Evolutionary conservation across 495 filamentous ascomycete genomes (phyloP).

Genomic region (Trichoderma erinaceum): DNA sequence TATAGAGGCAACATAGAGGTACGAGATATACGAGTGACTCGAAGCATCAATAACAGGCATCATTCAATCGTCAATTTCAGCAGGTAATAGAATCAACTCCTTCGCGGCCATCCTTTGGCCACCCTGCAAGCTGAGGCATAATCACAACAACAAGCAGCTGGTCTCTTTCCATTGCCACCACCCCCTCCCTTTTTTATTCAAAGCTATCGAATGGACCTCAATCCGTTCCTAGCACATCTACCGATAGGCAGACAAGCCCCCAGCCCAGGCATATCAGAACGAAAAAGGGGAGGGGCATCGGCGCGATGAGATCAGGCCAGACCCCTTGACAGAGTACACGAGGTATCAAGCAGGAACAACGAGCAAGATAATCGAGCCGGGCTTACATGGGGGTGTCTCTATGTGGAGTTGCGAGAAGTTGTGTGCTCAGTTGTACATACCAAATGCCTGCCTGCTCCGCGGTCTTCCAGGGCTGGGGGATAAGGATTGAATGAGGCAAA

Average conservation of each 20-base stretch:
- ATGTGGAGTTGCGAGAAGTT: neutral
- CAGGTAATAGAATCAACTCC: neutral
- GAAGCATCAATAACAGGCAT: neutral
- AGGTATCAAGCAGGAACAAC: neutral
- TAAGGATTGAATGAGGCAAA: neutral
- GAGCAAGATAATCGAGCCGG: neutral
- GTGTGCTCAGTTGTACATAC: neutral
- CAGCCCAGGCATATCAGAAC: neutral
- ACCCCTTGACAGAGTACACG: neutral
- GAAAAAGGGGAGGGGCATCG: neutral
- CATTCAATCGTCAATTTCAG: neutral
- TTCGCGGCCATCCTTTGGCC: neutral
- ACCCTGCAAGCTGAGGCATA: neutral
- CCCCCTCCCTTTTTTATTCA: neutral
- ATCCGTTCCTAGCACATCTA: neutral
- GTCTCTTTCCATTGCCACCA: neutral
- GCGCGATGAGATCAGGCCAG: neutral
- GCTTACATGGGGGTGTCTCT: neutral
- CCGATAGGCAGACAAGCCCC: neutral
- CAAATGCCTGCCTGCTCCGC: neutral
- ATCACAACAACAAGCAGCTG: neutral
- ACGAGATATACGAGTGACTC: neutral
- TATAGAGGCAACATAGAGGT: too few relatives aligned
- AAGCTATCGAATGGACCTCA: slow-evolving; percentile 2
- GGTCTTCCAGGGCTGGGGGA: neutral